Conservation (phyloP, 140 eudicot species). For the Oenanthe javanica region DNA sequence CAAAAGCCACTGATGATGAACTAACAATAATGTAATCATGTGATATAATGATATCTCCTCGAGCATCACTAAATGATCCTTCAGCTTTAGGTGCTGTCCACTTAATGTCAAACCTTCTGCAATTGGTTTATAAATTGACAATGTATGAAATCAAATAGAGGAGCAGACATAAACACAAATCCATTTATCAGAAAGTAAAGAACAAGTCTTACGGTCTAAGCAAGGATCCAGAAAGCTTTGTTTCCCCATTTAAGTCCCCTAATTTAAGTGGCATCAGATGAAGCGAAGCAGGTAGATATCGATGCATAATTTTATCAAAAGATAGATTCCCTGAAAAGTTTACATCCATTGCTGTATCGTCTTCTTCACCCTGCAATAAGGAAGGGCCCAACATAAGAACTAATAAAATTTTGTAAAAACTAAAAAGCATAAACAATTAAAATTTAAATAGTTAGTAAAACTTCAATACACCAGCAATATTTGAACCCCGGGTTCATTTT, state of each 20-base stretch:
- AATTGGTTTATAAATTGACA: slow-evolving; percentile 6
- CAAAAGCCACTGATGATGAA: slow-evolving; percentile 91
- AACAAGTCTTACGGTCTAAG: slow-evolving; percentile 72
- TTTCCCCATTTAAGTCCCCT: slow-evolving; percentile 90
- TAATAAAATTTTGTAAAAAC: background rate
- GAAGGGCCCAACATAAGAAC: slow-evolving; percentile 8
- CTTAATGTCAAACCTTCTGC: slow-evolving; percentile 94
- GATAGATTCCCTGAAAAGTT: slow-evolving; percentile 84
- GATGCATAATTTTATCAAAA: slow-evolving; percentile 75
- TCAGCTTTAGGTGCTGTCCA: slow-evolving; percentile 99
- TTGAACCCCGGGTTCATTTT: background rate
- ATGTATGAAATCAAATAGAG: background rate
- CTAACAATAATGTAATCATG: slow-evolving; percentile 77
- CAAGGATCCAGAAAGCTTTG: slow-evolving; percentile 88
- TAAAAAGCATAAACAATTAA: background rate
- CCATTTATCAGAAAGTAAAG: background rate
- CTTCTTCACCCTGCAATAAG: slow-evolving; percentile 70
- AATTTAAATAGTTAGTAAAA: background rate
- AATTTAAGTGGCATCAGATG: slow-evolving; percentile 68
- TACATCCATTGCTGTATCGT: slow-evolving; percentile 96
- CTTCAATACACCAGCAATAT: background rate
- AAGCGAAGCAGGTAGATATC: slow-evolving; percentile 76
- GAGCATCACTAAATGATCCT: slow-evolving; percentile 93
- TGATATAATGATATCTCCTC: slow-evolving; percentile 91
- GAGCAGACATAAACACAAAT: slow-evolving; percentile 7